Conservation (phyloP, 2,329 filamentous ascomycete genomes). For the Sporothrix variecibatus region DNA sequence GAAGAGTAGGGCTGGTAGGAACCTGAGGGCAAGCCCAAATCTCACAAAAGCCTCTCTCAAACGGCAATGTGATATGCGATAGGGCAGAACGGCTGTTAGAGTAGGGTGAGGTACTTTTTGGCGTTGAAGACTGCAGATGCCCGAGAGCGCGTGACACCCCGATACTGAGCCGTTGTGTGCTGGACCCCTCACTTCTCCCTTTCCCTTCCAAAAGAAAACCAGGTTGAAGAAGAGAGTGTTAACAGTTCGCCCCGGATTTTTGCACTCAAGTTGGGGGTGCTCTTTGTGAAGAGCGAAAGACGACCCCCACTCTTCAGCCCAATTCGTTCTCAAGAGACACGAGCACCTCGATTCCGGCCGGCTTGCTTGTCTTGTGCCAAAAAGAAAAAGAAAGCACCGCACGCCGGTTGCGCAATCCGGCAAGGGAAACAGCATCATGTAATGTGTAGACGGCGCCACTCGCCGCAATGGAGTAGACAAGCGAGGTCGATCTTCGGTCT, state of each 20-base stretch:
- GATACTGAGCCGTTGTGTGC: neutral
- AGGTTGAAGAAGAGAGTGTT: neutral
- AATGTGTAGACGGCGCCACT: neutral
- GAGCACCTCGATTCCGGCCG: neutral
- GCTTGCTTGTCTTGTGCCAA: neutral
- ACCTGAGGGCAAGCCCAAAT: neutral
- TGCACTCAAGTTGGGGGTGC: too few species aligned
- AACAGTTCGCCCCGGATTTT: neutral
- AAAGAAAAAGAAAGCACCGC: too few species aligned
- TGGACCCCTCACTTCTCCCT: too few species aligned
- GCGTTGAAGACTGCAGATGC: neutral
- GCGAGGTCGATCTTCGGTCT: neutral
- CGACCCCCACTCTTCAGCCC: neutral
- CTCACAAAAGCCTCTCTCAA: neutral
- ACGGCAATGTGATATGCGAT: neutral
- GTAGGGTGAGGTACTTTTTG: neutral
- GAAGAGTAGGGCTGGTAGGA: neutral
- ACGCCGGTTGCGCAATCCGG: constrained; percentile 7
- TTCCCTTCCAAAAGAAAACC: neutral
- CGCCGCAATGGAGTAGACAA: neutral
- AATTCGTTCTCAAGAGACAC: neutral
- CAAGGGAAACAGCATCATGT: constrained; percentile 2
- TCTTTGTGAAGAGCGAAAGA: too few species aligned
- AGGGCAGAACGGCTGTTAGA: too few species aligned
- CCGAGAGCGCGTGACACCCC: neutral